These are phyloP conservation scores for Arbutus unedo DNA, from an alignment of 148 eudicot genomes.

Conservation along the genomic window DNA sequence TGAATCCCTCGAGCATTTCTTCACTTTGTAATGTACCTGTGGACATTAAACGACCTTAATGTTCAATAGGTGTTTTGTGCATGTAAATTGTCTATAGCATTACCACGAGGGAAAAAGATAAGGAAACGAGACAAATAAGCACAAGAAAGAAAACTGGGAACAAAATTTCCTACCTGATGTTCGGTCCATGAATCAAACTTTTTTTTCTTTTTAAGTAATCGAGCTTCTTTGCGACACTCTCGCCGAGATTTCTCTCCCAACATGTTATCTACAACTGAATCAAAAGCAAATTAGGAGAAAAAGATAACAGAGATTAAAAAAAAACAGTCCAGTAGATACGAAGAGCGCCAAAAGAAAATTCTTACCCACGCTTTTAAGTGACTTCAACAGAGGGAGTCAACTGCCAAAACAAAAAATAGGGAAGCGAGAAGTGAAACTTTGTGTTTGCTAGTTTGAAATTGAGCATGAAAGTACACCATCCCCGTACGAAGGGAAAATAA, in stretches of 20 bases:
- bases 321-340: not conserved
- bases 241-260: slow-evolving; percentile 38
- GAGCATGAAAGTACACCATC: not conserved
- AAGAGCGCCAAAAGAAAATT: not conserved
- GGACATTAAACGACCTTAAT: not conserved
- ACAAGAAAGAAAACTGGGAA: not conserved
- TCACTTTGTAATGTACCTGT: slow-evolving; percentile 39
- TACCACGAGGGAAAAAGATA: not conserved
- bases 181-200: slow-evolving; percentile 60
- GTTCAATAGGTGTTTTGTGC: not conserved
- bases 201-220: slow-evolving; percentile 51
- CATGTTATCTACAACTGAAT: slow-evolving; percentile 8
- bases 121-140: not conserved
- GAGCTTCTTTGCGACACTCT: slow-evolving; percentile 56
- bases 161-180: slow-evolving; percentile 35
- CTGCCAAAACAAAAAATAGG: slow-evolving; percentile 11
- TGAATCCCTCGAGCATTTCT: slow-evolving; percentile 15
- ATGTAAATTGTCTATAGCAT: not conserved
- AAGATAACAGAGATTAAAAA: not conserved
- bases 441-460: not conserved
- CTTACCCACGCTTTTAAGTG: slow-evolving; percentile 19
- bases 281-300: slow-evolving; percentile 8
- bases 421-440: not conserved
- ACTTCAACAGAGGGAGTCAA: slow-evolving; percentile 1
- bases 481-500: too few species aligned